Base-by-base conservation (phyloP, 2,329 filamentous ascomycete species). In the Cladosporium sp. region DNA sequence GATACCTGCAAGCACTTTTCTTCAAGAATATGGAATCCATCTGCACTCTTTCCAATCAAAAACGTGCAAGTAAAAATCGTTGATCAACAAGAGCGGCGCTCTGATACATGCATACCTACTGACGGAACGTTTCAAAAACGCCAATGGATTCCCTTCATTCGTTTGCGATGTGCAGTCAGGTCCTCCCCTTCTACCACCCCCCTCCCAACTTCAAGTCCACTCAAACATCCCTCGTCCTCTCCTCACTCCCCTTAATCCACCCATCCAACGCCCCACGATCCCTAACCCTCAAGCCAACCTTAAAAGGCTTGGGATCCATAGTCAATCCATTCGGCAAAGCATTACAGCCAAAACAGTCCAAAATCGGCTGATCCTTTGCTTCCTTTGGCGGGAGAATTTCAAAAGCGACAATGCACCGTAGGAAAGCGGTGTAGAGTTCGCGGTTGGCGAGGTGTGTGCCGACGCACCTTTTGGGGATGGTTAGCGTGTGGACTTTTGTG, bases 291-390 rank as follows among this genome's bases (percentile, higher is more conserved):
- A 76, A 65, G 2, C 74, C 72, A 8, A 74, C 66, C 64, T 75
- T 76, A 60, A 76, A 77, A 18, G 71, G 68, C 64, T 75, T 76
- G 0, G 73, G 72, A 59, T 77, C 73, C 64, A 75, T 63, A 0
- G 73, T 76, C 66, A 76, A 60, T 42, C 71, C 62, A 36, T 73
- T 76, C 3, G 73, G 73, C 32, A 74, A 60, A 9, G 67, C 61
- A 55, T 76, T 76, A 36, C 72, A 73, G 27, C 68, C 66, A 53
- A 77, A 57, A 41, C 65, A 69, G 57, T 76, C 71, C 59, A 76
- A 58, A 3, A 74, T 58, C 3, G 73, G 69, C 49, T 58, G 57
- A 53, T 76, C 72, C 33, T 58, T 60, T 27, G 62, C 57, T n/a
- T 71, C 58, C 52, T 64, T 61, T 1, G 72, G 68, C 46, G 69